Evolutionary conservation across 345 rosid species (phyloP).

Genomic region (Cardiospermum halicacabum): DNA sequence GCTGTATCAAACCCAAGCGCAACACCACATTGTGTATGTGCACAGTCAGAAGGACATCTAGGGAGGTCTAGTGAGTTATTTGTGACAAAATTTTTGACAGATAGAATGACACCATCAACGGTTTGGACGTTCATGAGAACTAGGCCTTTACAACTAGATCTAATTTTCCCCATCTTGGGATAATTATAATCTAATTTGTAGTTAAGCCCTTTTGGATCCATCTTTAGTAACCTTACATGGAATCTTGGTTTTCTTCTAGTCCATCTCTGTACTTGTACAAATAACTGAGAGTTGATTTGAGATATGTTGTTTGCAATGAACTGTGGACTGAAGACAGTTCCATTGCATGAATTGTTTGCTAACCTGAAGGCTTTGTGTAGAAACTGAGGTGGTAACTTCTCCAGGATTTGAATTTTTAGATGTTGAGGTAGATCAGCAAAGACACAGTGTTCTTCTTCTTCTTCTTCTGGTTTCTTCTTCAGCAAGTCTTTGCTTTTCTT

Average conservation of each 20-base stretch:
- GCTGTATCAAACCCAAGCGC: neutral
- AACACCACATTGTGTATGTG: neutral
- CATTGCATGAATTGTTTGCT: constrained; percentile 1
- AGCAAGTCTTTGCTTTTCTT: neutral
- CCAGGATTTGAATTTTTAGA: neutral
- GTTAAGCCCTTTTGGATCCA: neutral
- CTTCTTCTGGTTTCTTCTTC: neutral
- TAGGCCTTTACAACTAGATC: constrained; percentile 16
- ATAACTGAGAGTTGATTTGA: neutral
- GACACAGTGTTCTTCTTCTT: neutral
- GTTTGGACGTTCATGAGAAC: neutral
- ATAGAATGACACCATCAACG: neutral
- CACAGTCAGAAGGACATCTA: constrained; percentile 8
- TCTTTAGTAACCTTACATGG: neutral
- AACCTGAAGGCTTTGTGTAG: neutral
- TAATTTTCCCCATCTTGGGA: neutral
- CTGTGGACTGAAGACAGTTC: neutral
- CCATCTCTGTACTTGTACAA: neutral
- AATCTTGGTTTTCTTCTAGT: too few species aligned
- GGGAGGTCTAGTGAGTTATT: neutral
- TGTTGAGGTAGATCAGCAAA: neutral
- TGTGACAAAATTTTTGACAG: constrained; percentile 10
- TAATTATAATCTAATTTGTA: neutral
- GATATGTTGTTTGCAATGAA: neutral
- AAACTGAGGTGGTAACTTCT: neutral